These are phyloP conservation scores for Xylaria polymorpha DNA, from an alignment of 2,329 filamentous ascomycete genomes.

Conservation along the genomic window DNA sequence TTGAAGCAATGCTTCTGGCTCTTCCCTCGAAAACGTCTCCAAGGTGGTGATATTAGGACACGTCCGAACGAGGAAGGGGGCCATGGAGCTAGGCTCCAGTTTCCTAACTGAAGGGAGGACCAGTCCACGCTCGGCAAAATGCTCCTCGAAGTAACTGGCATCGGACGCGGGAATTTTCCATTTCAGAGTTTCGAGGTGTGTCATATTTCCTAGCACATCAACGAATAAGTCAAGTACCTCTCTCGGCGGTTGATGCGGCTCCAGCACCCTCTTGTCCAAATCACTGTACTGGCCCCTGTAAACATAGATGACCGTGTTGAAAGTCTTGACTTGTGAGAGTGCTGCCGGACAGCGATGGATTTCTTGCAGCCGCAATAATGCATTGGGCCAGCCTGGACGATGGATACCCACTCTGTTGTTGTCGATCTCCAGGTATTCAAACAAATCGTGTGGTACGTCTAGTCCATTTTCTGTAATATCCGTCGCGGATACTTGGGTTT, in stretches of 20 bases:
- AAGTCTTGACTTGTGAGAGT: conserved; percentile 26
- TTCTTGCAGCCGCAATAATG: conserved; percentile 10
- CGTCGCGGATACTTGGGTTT: not conserved
- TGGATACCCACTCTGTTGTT: not conserved
- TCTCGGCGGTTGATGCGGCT: conserved; percentile 12
- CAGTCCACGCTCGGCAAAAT: conserved; percentile 11
- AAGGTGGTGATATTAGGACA: conserved; percentile 26
- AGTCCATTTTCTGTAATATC: conserved; percentile 5
- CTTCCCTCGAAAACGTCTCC: not conserved
- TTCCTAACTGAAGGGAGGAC: conserved; percentile 22
- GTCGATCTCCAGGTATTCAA: conserved; percentile 24
- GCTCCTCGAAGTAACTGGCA: conserved; percentile 13
- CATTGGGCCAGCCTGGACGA: conserved; percentile 23
- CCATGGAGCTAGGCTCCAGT: conserved; percentile 1
- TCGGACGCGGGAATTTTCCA: conserved; percentile 7
- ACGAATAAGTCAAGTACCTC: conserved; percentile 11
- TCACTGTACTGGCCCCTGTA: not conserved
- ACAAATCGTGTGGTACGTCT: conserved; percentile 21
- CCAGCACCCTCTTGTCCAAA: not conserved
- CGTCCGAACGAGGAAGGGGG: conserved; percentile 23
- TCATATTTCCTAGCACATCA: conserved; percentile 31
- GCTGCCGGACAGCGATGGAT: conserved; percentile 21
- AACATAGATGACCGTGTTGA: not conserved
- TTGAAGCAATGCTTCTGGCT: conserved; percentile 10
- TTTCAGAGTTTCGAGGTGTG: conserved; percentile 27